Percentiles rank a stretch among this genome's conserved stretches.
Evolutionary conservation across 1,139 yeast species (phyloP).

Genomic region (Debaryomyces sp.): DNA sequence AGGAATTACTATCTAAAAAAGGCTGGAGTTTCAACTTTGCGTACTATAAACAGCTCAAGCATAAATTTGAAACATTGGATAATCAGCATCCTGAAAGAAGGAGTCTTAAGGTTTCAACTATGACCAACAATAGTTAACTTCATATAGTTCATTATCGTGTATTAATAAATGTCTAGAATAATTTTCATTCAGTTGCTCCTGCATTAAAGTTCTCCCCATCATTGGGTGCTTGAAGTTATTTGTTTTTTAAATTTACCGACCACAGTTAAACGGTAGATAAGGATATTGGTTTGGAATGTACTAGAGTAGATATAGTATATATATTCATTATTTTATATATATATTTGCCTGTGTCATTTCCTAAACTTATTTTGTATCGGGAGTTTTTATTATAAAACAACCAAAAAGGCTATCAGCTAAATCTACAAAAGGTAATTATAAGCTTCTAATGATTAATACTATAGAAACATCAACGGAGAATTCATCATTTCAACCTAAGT

Average conservation of each 20-base stretch:
- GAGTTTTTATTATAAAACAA: background rate
- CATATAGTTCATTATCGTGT: background rate
- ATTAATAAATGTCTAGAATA: background rate
- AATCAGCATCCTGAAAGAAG: background rate
- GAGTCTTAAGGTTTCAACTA: background rate
- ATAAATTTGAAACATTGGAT: slow-evolving; percentile 20
- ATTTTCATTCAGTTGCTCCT: background rate
- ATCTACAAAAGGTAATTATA: background rate
- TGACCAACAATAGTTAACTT: background rate
- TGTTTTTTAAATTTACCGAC: background rate
- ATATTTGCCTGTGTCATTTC: background rate
- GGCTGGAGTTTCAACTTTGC: slow-evolving; percentile 40
- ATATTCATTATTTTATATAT: background rate
- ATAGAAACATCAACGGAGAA: slow-evolving; percentile 6
- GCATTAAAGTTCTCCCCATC: background rate
- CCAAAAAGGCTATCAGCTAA: background rate
- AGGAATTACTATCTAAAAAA: slow-evolving; percentile 15
- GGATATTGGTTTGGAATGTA: background rate
- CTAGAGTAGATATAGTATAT: background rate
- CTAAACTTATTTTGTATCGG: background rate
- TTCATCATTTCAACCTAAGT: slow-evolving; percentile 10
- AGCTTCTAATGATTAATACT: slow-evolving; percentile 1
- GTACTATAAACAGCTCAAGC: slow-evolving; percentile 29
- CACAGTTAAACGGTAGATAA: background rate
- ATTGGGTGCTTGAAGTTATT: background rate